Conservation (phyloP, 2,329 filamentous ascomycete genomes). For the Fusarium sp. region DNA sequence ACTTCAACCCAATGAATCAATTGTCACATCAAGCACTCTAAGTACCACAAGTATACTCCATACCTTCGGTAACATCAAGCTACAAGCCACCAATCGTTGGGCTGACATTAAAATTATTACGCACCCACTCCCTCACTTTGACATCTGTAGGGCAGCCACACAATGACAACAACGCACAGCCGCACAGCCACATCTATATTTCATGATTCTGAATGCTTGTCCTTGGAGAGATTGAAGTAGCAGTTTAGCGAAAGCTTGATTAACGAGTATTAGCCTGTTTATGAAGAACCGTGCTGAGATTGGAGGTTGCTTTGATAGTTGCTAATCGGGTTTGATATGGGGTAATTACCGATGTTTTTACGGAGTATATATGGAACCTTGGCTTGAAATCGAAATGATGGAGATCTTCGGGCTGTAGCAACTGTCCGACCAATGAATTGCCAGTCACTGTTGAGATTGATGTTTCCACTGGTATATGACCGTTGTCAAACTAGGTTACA, state of each 20-base stretch:
- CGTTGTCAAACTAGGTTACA: too few species aligned
- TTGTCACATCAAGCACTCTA: conserved; percentile 6
- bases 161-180: conserved; percentile 14
- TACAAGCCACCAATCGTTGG: conserved; percentile 27
- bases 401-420: neutral
- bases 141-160: conserved; percentile 42
- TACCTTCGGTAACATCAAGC: conserved; percentile 3
- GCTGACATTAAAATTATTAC: conserved; percentile 33
- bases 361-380: conserved; percentile 2
- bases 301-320: neutral
- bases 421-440: neutral
- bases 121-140: conserved; percentile 11
- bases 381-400: neutral
- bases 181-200: conserved; percentile 32
- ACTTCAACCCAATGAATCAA: neutral
- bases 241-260: conserved; percentile 31
- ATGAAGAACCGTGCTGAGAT: conserved; percentile 4
- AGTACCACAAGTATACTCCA: too few species aligned
- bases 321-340: conserved; percentile 23
- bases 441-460: neutral
- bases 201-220: neutral
- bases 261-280: conserved; percentile 7
- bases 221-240: neutral
- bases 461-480: too few species aligned
- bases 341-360: conserved; percentile 21